A percentile compares a stretch with the other conserved stretches of the same genome.
Conservation (phyloP, 164 flowering plant species). For the Macadamia tetraphylla region DNA sequence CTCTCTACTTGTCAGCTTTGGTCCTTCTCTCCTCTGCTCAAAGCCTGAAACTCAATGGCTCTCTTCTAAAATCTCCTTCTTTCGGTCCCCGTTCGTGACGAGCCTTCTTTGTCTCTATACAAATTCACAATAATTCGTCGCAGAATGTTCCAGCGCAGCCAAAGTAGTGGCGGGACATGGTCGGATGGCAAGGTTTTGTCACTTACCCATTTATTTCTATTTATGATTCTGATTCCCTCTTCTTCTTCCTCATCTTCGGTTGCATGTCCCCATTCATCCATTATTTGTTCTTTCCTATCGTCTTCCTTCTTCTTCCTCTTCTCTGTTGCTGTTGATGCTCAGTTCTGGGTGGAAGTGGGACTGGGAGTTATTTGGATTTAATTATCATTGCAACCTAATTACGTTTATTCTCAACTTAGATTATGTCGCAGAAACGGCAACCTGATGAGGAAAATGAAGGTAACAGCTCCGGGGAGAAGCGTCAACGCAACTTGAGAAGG, state of each 20-base stretch:
- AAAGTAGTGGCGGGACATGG: not conserved
- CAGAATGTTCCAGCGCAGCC: no score
- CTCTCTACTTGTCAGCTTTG: no score
- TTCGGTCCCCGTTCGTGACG: not conserved
- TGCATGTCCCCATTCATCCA: not conserved
- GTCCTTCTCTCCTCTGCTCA: no score
- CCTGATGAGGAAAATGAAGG: constrained; percentile 42
- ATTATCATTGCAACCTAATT: not conserved
- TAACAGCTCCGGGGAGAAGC: constrained; percentile 44
- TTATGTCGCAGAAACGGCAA: constrained; percentile 65
- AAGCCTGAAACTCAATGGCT: no score
- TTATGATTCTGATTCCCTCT: not conserved
- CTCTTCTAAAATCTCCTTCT: not conserved
- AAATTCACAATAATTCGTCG: no score
- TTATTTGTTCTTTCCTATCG: not conserved
- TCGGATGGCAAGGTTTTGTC: not conserved
- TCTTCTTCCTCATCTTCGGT: not conserved
- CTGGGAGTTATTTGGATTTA: not conserved
- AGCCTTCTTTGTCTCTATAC: no score
- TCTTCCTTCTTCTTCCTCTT: not conserved
- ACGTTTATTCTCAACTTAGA: not conserved
- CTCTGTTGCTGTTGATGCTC: not conserved
- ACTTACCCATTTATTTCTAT: not conserved
- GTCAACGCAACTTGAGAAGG: constrained; percentile 33
- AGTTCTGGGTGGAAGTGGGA: no score